Evolutionary conservation across 192 early-diverging fungal genomes (phyloP).

Genomic region (Podila verticillata): DNA sequence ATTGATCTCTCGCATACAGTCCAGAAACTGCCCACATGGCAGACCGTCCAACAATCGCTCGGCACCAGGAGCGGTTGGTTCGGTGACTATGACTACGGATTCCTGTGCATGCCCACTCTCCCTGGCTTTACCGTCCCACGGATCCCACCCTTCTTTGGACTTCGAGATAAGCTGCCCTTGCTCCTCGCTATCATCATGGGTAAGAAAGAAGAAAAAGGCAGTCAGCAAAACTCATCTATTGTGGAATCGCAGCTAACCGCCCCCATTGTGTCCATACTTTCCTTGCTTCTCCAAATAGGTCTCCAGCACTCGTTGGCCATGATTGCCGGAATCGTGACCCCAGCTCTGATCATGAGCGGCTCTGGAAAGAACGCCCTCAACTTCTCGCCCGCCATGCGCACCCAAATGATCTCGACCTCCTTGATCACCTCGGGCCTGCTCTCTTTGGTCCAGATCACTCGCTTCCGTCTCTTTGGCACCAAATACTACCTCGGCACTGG

Average conservation of each 20-base stretch:
- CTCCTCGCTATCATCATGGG: slow-evolving; percentile 56
- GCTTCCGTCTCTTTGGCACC: slow-evolving; percentile 51
- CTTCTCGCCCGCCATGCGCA: slow-evolving; percentile 23
- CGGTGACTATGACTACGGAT: slow-evolving; percentile 61
- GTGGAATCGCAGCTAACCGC: slow-evolving; percentile 1
- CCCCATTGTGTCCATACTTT: neutral
- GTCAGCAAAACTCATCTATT: neutral
- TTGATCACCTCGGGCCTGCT: slow-evolving; percentile 62
- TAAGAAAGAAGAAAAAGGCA: neutral
- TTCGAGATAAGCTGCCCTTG: slow-evolving; percentile 50
- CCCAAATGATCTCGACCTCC: slow-evolving; percentile 60
- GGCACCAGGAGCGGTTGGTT: slow-evolving; percentile 52
- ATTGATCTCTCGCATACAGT: slow-evolving; percentile 46
- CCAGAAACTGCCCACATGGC: slow-evolving; percentile 34
- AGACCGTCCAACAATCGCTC: slow-evolving; percentile 28
- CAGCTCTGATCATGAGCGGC: slow-evolving; percentile 47
- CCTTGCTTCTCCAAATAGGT: slow-evolving; percentile 4
- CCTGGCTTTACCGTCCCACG: slow-evolving; percentile 41
- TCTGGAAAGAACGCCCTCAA: slow-evolving; percentile 33
- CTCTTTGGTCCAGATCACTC: slow-evolving; percentile 64
- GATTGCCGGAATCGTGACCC: slow-evolving; percentile 50
- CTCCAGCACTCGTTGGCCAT: slow-evolving; percentile 49
- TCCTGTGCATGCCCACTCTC: slow-evolving; percentile 55
- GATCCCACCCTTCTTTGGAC: slow-evolving; percentile 59
- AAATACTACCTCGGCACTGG: slow-evolving; percentile 58